Conservation (phyloP, 208 protist species). For the Porcisia hertigi region DNA sequence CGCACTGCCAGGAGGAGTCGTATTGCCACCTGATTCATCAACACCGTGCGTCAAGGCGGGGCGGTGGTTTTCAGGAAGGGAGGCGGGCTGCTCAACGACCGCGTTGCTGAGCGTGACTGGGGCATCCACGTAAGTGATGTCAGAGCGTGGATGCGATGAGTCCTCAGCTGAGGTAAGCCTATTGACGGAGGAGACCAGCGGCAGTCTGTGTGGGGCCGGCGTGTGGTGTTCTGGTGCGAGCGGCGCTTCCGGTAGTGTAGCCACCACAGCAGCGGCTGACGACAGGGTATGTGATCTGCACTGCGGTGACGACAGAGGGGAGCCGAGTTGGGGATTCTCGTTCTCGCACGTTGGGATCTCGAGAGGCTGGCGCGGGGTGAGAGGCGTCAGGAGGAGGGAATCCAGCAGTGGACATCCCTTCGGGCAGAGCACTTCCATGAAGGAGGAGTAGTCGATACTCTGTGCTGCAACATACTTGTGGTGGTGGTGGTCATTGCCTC, state of each 20-base stretch:
- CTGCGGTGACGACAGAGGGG: not conserved
- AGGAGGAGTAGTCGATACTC: constrained; percentile 9
- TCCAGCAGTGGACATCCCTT: constrained; percentile 20
- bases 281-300: not conserved
- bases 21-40: not conserved
- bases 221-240: not conserved
- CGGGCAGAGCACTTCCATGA: constrained; percentile 26
- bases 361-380: not conserved
- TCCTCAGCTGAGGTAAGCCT: not conserved
- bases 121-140: not conserved
- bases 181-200: not conserved
- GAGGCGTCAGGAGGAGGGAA: constrained; percentile 4
- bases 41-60: too few relatives aligned
- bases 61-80: not conserved
- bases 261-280: not conserved
- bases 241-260: not conserved
- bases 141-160: not conserved
- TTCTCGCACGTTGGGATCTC: too few relatives aligned
- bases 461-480: not conserved
- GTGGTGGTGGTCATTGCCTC: not conserved
- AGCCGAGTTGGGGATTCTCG: not conserved
- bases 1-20: not conserved
- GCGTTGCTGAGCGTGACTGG: not conserved
- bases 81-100: too few relatives aligned
- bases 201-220: not conserved